Conservation (phyloP, 2,329 filamentous ascomycete genomes). For the Cladobotryum protrusum region DNA sequence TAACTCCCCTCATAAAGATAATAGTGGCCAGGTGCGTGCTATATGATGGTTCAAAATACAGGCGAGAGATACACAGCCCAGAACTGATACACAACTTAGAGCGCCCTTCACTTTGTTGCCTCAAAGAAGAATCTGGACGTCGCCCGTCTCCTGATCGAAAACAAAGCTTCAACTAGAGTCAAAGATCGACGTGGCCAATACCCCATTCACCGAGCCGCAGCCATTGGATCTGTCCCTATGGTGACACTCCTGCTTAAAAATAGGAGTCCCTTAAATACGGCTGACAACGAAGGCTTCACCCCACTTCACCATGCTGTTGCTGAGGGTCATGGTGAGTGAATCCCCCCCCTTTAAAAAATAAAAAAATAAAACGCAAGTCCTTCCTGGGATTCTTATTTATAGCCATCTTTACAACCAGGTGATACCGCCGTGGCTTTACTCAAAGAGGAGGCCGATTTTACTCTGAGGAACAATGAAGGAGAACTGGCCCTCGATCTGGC, state of each 20-base stretch:
- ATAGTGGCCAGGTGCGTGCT: conserved; percentile 53
- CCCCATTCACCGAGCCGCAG: conserved; percentile 84
- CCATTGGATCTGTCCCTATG: conserved; percentile 83
- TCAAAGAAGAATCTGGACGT: conserved; percentile 85
- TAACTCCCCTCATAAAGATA: conserved; percentile 39
- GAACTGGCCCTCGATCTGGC: conserved; percentile 71
- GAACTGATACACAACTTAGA: conserved; percentile 42
- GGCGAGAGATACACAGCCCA: not conserved
- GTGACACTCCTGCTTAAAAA: conserved; percentile 71
- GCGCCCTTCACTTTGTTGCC: conserved; percentile 82
- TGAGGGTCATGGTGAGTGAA: conserved; percentile 58
- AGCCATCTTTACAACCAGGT: conserved; percentile 29
- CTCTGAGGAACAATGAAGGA: conserved; percentile 69
- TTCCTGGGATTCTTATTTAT: not conserved
- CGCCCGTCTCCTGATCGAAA: conserved; percentile 67
- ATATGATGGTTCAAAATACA: not conserved
- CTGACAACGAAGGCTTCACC: conserved; percentile 77
- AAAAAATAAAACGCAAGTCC: no score
- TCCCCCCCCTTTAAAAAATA: no score
- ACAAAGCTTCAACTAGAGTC: conserved; percentile 70
- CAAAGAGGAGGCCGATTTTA: conserved; percentile 75
- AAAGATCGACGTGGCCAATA: conserved; percentile 87
- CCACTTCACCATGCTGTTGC: conserved; percentile 83
- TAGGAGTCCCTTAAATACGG: conserved; percentile 74
- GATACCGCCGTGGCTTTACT: conserved; percentile 79